Evolutionary conservation across 1,284 basidiomycete genomes (phyloP).

Genomic region (Heterobasidion occidentale): DNA sequence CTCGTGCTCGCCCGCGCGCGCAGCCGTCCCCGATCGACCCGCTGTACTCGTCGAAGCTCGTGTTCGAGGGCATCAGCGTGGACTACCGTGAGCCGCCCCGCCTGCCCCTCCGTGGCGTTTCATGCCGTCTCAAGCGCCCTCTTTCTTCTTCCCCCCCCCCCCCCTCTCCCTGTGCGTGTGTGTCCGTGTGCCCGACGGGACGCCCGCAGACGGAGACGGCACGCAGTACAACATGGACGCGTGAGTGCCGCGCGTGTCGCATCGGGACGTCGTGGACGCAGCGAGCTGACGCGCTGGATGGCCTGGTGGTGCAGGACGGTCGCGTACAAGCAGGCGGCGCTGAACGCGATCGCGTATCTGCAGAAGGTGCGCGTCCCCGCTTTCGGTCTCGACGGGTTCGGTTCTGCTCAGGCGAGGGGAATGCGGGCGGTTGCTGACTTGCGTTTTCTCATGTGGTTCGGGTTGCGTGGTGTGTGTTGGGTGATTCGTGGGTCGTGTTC

Average conservation of each 20-base stretch:
- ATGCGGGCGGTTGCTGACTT: neutral
- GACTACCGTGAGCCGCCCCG: constrained; percentile 44
- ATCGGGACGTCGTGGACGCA: no score
- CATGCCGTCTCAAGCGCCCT: neutral
- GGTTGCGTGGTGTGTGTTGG: no score
- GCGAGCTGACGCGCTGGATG: neutral
- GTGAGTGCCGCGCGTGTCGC: constrained; percentile 25
- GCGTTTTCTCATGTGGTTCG: neutral
- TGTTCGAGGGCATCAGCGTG: constrained; percentile 72
- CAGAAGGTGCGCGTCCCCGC: constrained; percentile 41
- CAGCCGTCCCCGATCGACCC: constrained; percentile 73
- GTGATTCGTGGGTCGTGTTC: no score
- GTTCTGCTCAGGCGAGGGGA: no score
- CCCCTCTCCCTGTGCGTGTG: no score
- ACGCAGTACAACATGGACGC: constrained; percentile 76
- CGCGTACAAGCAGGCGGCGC: constrained; percentile 73
- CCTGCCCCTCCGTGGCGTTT: neutral
- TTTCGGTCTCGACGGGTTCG: no score
- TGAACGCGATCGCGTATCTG: constrained; percentile 71
- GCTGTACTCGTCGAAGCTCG: constrained; percentile 53
- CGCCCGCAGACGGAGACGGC: constrained; percentile 52
- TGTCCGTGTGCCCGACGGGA: neutral
- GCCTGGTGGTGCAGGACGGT: constrained; percentile 40
- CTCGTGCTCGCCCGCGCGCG: neutral
- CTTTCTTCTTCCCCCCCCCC: neutral